These are phyloP conservation scores for Suillus bovinus DNA, from an alignment of 768 basidiomycete species.

Conservation along the genomic window DNA sequence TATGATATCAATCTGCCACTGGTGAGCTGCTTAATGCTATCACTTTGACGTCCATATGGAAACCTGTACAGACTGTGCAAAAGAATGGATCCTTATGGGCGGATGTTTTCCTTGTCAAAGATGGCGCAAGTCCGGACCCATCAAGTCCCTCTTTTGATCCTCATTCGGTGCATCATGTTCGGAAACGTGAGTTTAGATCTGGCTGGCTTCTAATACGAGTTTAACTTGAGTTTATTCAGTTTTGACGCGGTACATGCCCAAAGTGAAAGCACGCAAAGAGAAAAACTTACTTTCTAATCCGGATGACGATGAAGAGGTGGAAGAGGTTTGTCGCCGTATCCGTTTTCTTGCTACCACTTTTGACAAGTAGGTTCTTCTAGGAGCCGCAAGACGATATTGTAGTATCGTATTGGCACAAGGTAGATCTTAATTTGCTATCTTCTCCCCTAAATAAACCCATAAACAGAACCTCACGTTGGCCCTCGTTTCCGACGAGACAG, in stretches of 20 bases:
- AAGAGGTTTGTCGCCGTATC: constrained; percentile 44
- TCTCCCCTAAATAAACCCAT: constrained; percentile 10
- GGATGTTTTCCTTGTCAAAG: constrained; percentile 72
- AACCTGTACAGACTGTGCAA: constrained; percentile 58
- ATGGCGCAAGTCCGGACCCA: constrained; percentile 68
- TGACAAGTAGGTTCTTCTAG: constrained; percentile 14
- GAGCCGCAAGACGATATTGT: constrained; percentile 54
- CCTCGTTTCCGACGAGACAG: constrained; percentile 69
- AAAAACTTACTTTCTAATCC: constrained; percentile 70
- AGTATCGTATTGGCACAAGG: constrained; percentile 83
- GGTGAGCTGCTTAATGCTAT: constrained; percentile 40
- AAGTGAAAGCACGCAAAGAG: constrained; percentile 71
- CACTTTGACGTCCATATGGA: constrained; percentile 3
- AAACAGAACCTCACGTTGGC: constrained; percentile 84
- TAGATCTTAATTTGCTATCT: constrained; percentile 30
- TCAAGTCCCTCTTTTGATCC: constrained; percentile 51
- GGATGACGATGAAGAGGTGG: constrained; percentile 42
- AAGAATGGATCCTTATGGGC: constrained; percentile 83
- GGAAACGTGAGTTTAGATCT: constrained; percentile 59
- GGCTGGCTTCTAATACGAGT: constrained; percentile 8
- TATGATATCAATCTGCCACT: constrained; percentile 66
- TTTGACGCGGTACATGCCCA: constrained; percentile 82
- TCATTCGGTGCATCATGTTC: constrained; percentile 62
- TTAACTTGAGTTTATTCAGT: constrained; percentile 50
- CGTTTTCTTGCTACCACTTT: constrained; percentile 13